Evolutionary conservation across 192 early-diverging fungal genomes (phyloP), one percentile per base, ranked within the genome.

Genomic region (Mortierella claussenii): DNA sequence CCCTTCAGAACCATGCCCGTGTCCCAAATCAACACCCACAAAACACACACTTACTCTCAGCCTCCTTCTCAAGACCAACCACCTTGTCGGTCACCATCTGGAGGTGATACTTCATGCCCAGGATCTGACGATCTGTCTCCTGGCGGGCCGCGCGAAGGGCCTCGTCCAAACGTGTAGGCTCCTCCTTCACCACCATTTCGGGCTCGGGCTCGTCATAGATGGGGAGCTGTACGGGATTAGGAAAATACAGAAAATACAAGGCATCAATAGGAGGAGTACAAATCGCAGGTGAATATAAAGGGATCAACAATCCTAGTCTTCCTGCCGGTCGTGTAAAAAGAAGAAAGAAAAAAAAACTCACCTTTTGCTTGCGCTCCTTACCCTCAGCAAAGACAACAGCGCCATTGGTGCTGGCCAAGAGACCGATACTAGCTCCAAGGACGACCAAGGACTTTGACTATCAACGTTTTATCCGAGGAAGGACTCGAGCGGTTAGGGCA

Each of bases 121-220:
- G 37, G 54, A 76, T 61, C 59, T 76, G 73, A 36, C 73, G 73
- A 55, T 76, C 73, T 21, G 73, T 76, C 64, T 76, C 73, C 49
- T 76, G 61, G 59, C 73, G 73, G 13, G 64, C 73, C 24, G 59
- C 59, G 44, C 73, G 73, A 24, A 76, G 57, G 15, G 59, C 73
- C 37, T 76, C 73, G 43, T 76, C 73, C 64, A 76, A 42, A 30
- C 73, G 73, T 3, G 73, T 76, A 47, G 73, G 73, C 13, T 76
- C 73, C 52, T 76, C 73, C 64, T 76, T 76, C 48, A 76, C 24
- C 6, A 76, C 47, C 73, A 76, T 76, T 57, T 76, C 73, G n/a
- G 73, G 73, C 28, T 76, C 73, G 20, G 64, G 73, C 24, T 76
- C 73, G 26, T 76, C 73, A 31, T 76, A 76, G 33, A 76, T 56